A percentile compares a stretch with the other conserved stretches of the same genome.
phyloP scores from a whole-genome alignment of 441 rosid species.

The Brassica hybrid region DNA sequence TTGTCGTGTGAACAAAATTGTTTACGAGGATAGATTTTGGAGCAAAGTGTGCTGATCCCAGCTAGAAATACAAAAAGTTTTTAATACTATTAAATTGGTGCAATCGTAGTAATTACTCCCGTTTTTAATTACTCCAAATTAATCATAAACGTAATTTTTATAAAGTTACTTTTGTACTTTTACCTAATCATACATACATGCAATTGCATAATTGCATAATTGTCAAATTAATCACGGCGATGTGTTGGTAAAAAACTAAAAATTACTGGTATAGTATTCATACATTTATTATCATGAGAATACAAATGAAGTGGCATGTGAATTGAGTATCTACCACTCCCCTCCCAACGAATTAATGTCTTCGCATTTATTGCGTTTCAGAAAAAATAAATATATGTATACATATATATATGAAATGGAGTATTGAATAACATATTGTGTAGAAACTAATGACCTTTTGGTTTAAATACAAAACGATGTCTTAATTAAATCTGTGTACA shows the following conservation, averaged over 20 bases:
- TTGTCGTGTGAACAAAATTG: not conserved
- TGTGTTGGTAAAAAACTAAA: not conserved
- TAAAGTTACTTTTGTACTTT: not conserved
- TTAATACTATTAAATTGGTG: not conserved
- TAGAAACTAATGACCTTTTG: not conserved
- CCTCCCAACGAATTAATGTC: constrained; percentile 41
- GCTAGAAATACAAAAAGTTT: not conserved
- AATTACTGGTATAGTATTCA: not conserved
- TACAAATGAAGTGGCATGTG: constrained; percentile 42
- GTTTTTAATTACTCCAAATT: not conserved
- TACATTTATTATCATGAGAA: not conserved
- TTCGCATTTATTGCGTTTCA: constrained; percentile 36
- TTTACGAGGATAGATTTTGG: not conserved
- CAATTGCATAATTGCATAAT: not conserved
- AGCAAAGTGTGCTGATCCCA: not conserved
- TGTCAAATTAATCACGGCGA: not conserved
- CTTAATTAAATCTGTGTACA: not conserved
- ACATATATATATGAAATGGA: not conserved
- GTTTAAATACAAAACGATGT: not conserved
- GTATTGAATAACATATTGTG: not conserved
- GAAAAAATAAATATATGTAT: not conserved
- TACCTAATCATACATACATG: not conserved
- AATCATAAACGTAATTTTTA: not conserved
- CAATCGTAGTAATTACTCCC: not conserved
- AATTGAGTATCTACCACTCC: constrained; percentile 38